These are phyloP conservation scores for Hypoxylon sp. DNA, from an alignment of 2,329 filamentous ascomycete genomes.

Conservation along the genomic window DNA sequence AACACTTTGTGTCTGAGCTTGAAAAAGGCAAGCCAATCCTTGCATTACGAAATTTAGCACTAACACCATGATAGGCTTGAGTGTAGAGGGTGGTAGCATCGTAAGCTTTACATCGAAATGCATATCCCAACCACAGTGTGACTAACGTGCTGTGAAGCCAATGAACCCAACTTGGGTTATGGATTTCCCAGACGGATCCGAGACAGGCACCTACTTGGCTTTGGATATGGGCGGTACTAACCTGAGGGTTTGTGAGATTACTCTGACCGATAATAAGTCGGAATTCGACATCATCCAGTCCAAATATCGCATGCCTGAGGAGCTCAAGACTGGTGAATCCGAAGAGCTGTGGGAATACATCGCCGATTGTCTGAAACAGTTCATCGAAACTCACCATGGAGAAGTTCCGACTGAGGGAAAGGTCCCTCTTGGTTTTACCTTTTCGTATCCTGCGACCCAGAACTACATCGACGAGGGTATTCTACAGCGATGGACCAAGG, in stretches of 20 bases:
- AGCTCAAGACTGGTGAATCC: slow-evolving; percentile 85
- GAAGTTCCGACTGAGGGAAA: slow-evolving; percentile 67
- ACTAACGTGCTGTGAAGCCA: slow-evolving; percentile 66
- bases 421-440: slow-evolving; percentile 91
- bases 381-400: slow-evolving; percentile 86
- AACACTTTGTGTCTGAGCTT: slow-evolving; percentile 90
- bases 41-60: slow-evolving; percentile 31
- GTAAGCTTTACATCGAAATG: slow-evolving; percentile 64
- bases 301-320: slow-evolving; percentile 94
- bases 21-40: slow-evolving; percentile 72
- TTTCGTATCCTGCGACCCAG: slow-evolving; percentile 94
- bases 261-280: slow-evolving; percentile 85
- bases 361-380: slow-evolving; percentile 90
- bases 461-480: slow-evolving; percentile 93
- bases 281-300: slow-evolving; percentile 96
- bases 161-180: slow-evolving; percentile 99
- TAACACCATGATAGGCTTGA: slow-evolving; percentile 70
- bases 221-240: slow-evolving; percentile 98
- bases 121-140: not conserved
- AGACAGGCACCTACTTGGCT: slow-evolving; percentile 88
- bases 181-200: slow-evolving; percentile 85
- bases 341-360: slow-evolving; percentile 96
- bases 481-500: slow-evolving; percentile 96
- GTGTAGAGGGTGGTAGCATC: slow-evolving; percentile 90
- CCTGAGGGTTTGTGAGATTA: slow-evolving; percentile 92